Evolutionary conservation across 257 asterid genomes (phyloP).

Genomic region (Solanum tarapatanum): DNA sequence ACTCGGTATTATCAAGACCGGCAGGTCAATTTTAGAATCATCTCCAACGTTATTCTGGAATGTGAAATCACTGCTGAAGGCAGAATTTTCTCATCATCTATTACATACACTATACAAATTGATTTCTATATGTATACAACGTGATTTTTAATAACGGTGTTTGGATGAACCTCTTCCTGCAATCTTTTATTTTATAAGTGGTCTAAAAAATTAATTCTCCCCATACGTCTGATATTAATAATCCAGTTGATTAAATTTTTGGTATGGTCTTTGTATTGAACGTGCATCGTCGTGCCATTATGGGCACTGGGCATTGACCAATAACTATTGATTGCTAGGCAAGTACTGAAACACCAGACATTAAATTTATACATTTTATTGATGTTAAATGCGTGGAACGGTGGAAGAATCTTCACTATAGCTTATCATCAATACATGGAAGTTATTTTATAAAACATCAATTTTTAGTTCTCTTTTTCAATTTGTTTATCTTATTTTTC

Average conservation of each 20-base stretch:
- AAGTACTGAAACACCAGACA: background rate
- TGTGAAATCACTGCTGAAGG: background rate
- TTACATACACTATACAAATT: background rate
- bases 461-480: background rate
- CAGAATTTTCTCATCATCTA: background rate
- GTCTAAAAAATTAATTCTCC: too few relatives aligned
- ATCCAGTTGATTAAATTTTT: background rate
- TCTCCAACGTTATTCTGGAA: background rate
- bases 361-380: background rate
- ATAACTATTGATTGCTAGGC: background rate
- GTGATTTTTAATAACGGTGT: background rate
- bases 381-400: background rate
- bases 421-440: rapidly evolving
- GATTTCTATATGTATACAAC: background rate
- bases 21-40: background rate
- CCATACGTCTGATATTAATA: background rate
- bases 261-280: background rate
- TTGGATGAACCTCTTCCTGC: background rate
- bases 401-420: background rate
- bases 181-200: too few relatives aligned
- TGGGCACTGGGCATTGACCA: background rate
- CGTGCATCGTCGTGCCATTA: background rate
- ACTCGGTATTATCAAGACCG: background rate
- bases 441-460: background rate
- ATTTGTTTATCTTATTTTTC: too few relatives aligned